Evolutionary conservation across 2,329 filamentous ascomycete genomes (phyloP).

Genomic region (Pseudonectria foliicola): DNA sequence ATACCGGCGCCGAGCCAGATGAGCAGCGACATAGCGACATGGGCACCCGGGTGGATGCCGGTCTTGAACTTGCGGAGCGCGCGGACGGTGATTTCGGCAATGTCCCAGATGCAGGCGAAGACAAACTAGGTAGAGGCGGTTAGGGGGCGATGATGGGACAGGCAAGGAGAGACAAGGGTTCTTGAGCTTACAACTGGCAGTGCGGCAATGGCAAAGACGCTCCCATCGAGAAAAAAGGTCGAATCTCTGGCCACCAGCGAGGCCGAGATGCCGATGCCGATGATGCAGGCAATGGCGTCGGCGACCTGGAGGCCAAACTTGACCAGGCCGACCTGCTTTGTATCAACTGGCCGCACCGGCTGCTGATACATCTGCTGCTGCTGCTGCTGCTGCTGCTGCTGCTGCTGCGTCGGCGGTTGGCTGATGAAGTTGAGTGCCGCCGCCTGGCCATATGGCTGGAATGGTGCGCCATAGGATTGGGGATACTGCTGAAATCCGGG

Average conservation of each 20-base stretch:
- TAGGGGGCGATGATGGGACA: not conserved
- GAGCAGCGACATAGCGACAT: slow-evolving; percentile 35
- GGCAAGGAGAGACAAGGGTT: not conserved
- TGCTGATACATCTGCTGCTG: slow-evolving; percentile 7
- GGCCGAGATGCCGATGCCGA: slow-evolving; percentile 22
- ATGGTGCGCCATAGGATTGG: slow-evolving; percentile 19
- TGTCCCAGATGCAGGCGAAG: slow-evolving; percentile 30
- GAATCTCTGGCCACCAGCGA: slow-evolving; percentile 8
- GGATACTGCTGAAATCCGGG: slow-evolving; percentile 12
- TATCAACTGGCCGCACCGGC: slow-evolving; percentile 13
- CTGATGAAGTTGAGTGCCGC: slow-evolving; percentile 3
- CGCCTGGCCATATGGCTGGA: slow-evolving; percentile 14
- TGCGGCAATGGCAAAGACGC: slow-evolving; percentile 6
- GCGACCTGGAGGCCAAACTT: slow-evolving; percentile 25
- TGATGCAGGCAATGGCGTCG: slow-evolving; percentile 19
- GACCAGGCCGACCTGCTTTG: slow-evolving; percentile 9
- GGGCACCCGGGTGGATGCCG: slow-evolving; percentile 37
- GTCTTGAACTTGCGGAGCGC: slow-evolving; percentile 23
- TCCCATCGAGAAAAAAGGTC: slow-evolving; percentile 2
- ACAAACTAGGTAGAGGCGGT: slow-evolving; percentile 22
- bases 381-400: slow-evolving; percentile 7
- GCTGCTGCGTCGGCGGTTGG: slow-evolving; percentile 7
- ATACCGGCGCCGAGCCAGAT: slow-evolving; percentile 31
- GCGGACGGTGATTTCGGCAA: slow-evolving; percentile 32
- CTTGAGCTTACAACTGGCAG: slow-evolving; percentile 6